These are phyloP conservation scores for Aspergillus thermomutatus DNA, from an alignment of 2,329 filamentous ascomycete genomes.

Conservation along the genomic window DNA sequence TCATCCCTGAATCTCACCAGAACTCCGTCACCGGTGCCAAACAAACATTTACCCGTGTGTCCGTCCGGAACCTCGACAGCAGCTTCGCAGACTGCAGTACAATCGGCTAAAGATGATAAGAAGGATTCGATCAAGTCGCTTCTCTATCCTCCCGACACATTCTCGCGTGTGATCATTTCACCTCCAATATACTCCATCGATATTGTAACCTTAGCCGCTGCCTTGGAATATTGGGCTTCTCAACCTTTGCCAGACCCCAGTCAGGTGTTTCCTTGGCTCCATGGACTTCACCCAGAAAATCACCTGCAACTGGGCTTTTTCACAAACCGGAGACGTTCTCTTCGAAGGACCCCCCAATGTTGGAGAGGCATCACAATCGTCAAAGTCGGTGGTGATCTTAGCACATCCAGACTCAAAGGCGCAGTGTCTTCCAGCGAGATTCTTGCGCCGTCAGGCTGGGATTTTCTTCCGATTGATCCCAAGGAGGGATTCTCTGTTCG, in stretches of 20 bases:
- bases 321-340: conserved; percentile 67
- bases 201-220: conserved; percentile 64
- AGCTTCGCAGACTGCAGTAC: conserved; percentile 65
- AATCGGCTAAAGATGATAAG: conserved; percentile 54
- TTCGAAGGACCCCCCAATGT: conserved; percentile 69
- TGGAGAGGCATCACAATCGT: conserved; percentile 80
- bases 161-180: conserved; percentile 52
- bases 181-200: conserved; percentile 70
- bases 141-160: conserved; percentile 69
- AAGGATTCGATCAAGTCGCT: conserved; percentile 62
- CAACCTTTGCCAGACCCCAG: conserved; percentile 81
- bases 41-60: conserved; percentile 87
- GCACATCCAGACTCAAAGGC: conserved; percentile 73
- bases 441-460: conserved; percentile 54
- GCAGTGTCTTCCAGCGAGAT: conserved; percentile 81
- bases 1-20: conserved; percentile 58
- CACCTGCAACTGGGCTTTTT: conserved; percentile 89
- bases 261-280: conserved; percentile 93
- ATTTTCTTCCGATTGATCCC: conserved; percentile 82
- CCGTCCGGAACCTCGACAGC: conserved; percentile 69
- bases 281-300: conserved; percentile 86
- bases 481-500: conserved; percentile 88
- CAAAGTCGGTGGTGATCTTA: conserved; percentile 81
- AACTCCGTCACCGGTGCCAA: conserved; percentile 66
- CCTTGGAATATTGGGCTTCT: conserved; percentile 70